Conservation (phyloP, 306 rosid genomes). For the Prunus kanzakura region DNA sequence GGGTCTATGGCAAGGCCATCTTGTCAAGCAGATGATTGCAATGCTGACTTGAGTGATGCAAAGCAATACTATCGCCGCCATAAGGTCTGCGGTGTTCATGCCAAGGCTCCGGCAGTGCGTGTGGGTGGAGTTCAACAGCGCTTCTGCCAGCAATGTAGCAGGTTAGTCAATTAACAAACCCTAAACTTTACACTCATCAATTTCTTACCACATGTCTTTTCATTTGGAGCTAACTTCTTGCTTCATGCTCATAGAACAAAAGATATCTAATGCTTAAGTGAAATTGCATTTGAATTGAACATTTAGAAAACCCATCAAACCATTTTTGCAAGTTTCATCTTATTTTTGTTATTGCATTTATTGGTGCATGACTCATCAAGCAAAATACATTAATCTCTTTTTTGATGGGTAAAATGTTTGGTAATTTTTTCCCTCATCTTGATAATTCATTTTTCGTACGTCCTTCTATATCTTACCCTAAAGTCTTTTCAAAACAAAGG, state of each 20-base stretch:
- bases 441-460: background rate
- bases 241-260: too few relatives aligned
- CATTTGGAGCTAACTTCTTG: background rate
- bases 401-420: too few relatives aligned
- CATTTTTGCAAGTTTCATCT: too few relatives aligned
- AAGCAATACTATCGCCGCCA: constrained; percentile 78
- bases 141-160: constrained; percentile 99
- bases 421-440: background rate
- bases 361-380: too few relatives aligned
- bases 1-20: constrained; percentile 41
- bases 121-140: constrained; percentile 56
- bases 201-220: background rate
- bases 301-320: too few relatives aligned
- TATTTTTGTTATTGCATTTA: too few relatives aligned
- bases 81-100: constrained; percentile 84
- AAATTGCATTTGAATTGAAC: too few relatives aligned
- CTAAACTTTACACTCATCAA: constrained; percentile 21
- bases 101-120: constrained; percentile 64
- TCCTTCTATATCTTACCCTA: background rate
- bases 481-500: background rate
- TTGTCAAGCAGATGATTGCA: constrained; percentile 72
- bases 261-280: too few relatives aligned
- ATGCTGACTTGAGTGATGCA: constrained; percentile 63
- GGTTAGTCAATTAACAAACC: constrained; percentile 51
- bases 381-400: too few relatives aligned